Conservation (phyloP, 768 basidiomycete genomes). For the Mycena kentingensis region DNA sequence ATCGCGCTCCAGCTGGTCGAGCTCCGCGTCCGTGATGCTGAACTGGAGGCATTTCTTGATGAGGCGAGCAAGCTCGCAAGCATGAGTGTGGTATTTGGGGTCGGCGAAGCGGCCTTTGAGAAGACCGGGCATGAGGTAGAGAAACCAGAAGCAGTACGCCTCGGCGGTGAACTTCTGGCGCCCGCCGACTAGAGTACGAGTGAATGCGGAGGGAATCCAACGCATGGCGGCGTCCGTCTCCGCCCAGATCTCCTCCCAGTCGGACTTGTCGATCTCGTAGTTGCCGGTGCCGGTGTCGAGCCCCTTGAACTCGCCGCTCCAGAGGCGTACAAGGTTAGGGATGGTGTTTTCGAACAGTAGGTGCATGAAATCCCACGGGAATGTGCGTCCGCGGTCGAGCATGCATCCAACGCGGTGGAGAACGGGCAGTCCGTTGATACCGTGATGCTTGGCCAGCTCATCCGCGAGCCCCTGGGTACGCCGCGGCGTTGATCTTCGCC, state of each 20-base stretch:
- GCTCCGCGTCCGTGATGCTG: constrained; percentile 27
- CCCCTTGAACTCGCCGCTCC: constrained; percentile 44
- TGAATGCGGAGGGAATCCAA: constrained; percentile 37
- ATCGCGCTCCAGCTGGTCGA: constrained; percentile 27
- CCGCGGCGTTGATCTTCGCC: constrained; percentile 3
- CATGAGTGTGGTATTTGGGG: constrained; percentile 39
- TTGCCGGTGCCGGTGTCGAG: constrained; percentile 31
- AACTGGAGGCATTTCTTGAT: constrained; percentile 38
- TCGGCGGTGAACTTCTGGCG: constrained; percentile 36
- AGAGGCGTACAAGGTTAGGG: constrained; percentile 38
- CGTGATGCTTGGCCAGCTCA: constrained; percentile 24
- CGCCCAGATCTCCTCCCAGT: constrained; percentile 41
- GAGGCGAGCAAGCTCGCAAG: constrained; percentile 35
- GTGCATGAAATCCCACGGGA: constrained; percentile 51
- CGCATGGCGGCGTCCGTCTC: constrained; percentile 31
- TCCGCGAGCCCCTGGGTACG: constrained; percentile 4
- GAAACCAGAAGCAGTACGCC: constrained; percentile 39
- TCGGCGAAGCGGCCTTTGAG: constrained; percentile 32
- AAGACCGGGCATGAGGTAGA: constrained; percentile 38
- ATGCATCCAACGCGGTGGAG: constrained; percentile 30
- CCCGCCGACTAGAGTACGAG: constrained; percentile 30
- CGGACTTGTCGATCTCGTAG: constrained; percentile 26
- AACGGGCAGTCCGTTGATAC: constrained; percentile 33
- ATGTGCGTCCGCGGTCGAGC: constrained; percentile 30
- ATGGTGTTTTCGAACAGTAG: constrained; percentile 43